Evolutionary conservation across 768 basidiomycete genomes (phyloP), one percentile per base, ranked within the genome.

Genomic region (Rhodotorula diobovata): DNA sequence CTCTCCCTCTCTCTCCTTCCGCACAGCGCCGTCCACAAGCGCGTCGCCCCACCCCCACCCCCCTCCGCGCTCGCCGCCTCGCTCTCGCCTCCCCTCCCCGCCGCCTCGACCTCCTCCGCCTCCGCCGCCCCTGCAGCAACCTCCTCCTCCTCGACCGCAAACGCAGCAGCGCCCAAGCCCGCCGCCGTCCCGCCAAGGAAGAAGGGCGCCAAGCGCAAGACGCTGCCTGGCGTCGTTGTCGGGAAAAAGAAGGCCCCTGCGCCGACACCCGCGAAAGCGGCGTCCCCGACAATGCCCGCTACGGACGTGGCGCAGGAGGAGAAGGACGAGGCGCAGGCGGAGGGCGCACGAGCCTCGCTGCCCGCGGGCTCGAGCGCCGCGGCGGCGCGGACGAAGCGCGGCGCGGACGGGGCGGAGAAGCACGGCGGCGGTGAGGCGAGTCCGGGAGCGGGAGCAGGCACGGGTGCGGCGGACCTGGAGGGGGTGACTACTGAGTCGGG

Each of bases 1-100:
- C 30, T 21, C 35, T 34, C 3, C 21, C 14, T 41, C 60, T 8
- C 34, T 7, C 11, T 21, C 54, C 25, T 50, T 14, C 48, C 2
- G 5, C 23, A 6, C 63, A 70, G 63, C 23, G 68, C 68, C 59
- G 59, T 70, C 34, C 28, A 32, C 34, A 56, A 59, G 8, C 68
- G 63, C 2, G 23, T 39, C 8, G 34, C 63, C 2, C 58, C 63
- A 6, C 63, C 63, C 1, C 35, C 59, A 2, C 20, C 54, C 41
- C 28, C 37, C 34, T 41, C 63, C 4, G 35, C 63, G 6, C 21
- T 32, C 21, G 41, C 41, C 41, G 14, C 43, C 16, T 23, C 60
- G 34, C 34, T 43, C 54, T 20, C 58, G 32, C 10, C 65, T 16
- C 28, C 35, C 45, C 7, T 28, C 35, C 15, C 55, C 34, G 10